Base-by-base conservation (phyloP, 768 basidiomycete species). In the Leucocoprinus sp. region DNA sequence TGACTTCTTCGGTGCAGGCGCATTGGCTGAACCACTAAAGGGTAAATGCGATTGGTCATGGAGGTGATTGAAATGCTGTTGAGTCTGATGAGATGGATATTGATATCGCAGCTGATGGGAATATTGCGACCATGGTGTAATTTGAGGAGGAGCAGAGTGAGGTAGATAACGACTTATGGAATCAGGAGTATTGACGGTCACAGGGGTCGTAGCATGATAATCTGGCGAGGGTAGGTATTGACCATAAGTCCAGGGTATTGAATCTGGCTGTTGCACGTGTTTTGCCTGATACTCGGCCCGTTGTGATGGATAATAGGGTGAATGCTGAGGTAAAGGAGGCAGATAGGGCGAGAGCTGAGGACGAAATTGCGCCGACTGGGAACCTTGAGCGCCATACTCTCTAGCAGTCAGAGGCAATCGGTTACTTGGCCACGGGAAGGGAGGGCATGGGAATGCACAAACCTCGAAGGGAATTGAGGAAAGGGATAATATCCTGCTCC, bases 401-500 rank as follows among this genome's bases (percentile, higher is more conserved):
- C n/a, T n/a, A n/a, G n/a, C n/a, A 4, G 18, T n/a, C 23, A 26
- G 45, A 33, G n/a, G 8, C 21, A 23, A 15, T 35, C 35, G 35
- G 4, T 24, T 17, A 2, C 21, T 22, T 14, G 39, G 31, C 46
- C 46, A 48, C 21, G 19, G 27, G 35, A 35, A 42, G 3, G 39
- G 14, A 24, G 12, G 4, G 11, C 22, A 19, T 2, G 27, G 41
- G 19, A 39, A 18, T 31, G 50, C 46, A 31, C 42, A 6, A 21
- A 44, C 48, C 51, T 51, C 4, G 50, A 50, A 19, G 53, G 39
- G 12, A 50, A 15, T 21, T 24, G 50, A 37, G 55, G 51, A 39
- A 50, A 52, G 8, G 36, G 33, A 5, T 44, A 8, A 47, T 31
- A 48, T 15, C 56, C 55, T 19, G 59, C 60, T n/a, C 64, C 64